phyloP scores from a whole-genome alignment of 305 asterid species.

The Fraxinus platypoda region DNA sequence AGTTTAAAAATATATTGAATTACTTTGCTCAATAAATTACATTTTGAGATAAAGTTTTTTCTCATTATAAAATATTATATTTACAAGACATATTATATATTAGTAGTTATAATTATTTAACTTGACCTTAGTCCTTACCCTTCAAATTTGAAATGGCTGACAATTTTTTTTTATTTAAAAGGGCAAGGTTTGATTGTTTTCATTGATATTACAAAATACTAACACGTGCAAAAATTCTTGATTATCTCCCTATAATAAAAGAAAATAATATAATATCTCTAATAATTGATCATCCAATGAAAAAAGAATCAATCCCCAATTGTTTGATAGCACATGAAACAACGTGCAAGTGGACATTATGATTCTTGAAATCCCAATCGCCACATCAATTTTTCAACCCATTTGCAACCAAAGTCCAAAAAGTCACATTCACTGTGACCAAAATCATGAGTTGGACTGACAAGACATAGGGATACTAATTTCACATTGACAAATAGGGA shows the following conservation, averaged over 20 bases:
- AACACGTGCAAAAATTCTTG: slow-evolving; percentile 12
- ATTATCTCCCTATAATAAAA: not conserved
- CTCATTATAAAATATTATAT: no score
- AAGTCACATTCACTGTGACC: slow-evolving; percentile 31
- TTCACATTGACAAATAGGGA: not conserved
- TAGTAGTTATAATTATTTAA: no score
- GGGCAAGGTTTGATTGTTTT: not conserved
- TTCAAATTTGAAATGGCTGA: not conserved
- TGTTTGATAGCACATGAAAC: slow-evolving; percentile 32
- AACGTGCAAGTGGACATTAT: slow-evolving; percentile 27
- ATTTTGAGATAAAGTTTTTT: no score
- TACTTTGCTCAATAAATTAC: no score
- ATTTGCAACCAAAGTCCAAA: slow-evolving; percentile 44
- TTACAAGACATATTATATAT: no score
- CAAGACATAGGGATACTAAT: not conserved
- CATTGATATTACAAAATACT: not conserved
- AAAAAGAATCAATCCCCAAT: not conserved
- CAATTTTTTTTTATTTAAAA: no score
- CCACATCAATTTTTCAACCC: slow-evolving; percentile 26
- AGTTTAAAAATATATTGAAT: no score
- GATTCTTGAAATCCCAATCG: not conserved
- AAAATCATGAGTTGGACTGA: slow-evolving; percentile 26
- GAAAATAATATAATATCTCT: not conserved
- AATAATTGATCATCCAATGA: not conserved
- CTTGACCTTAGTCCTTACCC: not conserved